Evolutionary conservation across 225 moss, liverwort and hornwort genomes (phyloP).

Genomic region (Polytrichum commune): DNA sequence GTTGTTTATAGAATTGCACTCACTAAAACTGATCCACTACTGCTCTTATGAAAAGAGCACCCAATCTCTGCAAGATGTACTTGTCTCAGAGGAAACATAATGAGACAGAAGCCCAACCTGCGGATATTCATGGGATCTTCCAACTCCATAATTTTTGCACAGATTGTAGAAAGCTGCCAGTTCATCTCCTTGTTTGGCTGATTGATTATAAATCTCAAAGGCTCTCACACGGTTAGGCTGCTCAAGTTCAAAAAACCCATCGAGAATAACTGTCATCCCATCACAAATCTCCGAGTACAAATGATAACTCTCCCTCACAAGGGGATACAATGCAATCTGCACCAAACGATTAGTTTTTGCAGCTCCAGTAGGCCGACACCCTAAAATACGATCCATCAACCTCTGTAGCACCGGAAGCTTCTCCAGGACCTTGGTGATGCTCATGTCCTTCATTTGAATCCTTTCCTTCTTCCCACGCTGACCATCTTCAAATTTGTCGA

Average conservation of each 20-base stretch:
- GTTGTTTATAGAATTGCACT: too few relatives aligned
- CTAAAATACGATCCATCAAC: constrained; percentile 64
- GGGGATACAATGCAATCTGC: constrained; percentile 48
- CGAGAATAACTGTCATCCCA: constrained; percentile 42
- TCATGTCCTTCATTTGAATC: constrained; percentile 50
- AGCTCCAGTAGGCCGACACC: constrained; percentile 65
- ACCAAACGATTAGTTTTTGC: constrained; percentile 57
- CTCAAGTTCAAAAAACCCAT: constrained; percentile 58
- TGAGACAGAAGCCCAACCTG: constrained; percentile 12
- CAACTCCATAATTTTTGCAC: constrained; percentile 60
- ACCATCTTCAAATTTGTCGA: constrained; percentile 22
- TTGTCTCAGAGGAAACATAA: background rate
- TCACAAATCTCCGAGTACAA: constrained; percentile 50
- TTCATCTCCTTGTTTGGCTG: constrained; percentile 47
- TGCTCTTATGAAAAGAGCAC: too few relatives aligned
- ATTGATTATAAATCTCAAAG: constrained; percentile 54
- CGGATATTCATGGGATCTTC: constrained; percentile 59
- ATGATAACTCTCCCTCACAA: constrained; percentile 52
- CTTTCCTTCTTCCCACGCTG: constrained; percentile 23
- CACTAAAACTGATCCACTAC: too few relatives aligned
- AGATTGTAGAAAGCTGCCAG: constrained; percentile 36
- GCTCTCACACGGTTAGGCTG: constrained; percentile 38
- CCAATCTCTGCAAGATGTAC: too few relatives aligned
- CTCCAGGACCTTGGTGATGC: constrained; percentile 35
- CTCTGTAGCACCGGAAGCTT: constrained; percentile 59